These are phyloP conservation scores for Tanacetum coccineum DNA, from an alignment of 129 eudicot species.

Conservation along the genomic window DNA sequence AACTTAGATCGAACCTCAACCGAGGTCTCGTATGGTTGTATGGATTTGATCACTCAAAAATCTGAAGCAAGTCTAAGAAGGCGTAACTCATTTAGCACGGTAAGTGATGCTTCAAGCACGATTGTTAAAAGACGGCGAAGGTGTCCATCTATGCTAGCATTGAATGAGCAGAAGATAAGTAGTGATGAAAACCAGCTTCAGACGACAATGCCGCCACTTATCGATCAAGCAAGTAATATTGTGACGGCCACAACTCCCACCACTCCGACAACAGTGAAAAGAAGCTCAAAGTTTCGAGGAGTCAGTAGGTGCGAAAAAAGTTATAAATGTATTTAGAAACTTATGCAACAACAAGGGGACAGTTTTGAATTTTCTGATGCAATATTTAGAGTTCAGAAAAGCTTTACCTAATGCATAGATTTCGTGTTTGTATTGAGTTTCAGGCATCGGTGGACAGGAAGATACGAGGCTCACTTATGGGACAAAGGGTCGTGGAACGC, in stretches of 20 bases:
- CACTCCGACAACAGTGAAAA: slow-evolving; percentile 53
- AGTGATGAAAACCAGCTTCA: slow-evolving; percentile 24
- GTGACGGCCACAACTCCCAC: slow-evolving; percentile 30
- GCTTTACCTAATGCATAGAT: background rate
- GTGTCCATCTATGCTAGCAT: slow-evolving; percentile 38
- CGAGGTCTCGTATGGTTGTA: slow-evolving; percentile 14
- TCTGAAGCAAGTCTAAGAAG: slow-evolving; percentile 32
- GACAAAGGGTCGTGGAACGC: slow-evolving; percentile 87
- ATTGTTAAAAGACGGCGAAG: slow-evolving; percentile 51
- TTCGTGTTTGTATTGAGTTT: background rate
- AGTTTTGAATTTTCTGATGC: no score
- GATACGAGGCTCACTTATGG: slow-evolving; percentile 88
- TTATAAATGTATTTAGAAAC: background rate
- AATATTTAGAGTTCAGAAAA: background rate
- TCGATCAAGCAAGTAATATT: slow-evolving; percentile 37
- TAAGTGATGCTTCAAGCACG: slow-evolving; percentile 31
- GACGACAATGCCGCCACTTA: slow-evolving; percentile 15
- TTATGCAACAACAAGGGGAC: no score
- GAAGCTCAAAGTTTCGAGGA: slow-evolving; percentile 70
- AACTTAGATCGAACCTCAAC: background rate
- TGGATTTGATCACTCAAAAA: slow-evolving; percentile 33
- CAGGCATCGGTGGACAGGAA: slow-evolving; percentile 85
- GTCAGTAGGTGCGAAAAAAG: slow-evolving; percentile 49
- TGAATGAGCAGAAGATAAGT: slow-evolving; percentile 16
- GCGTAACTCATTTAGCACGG: slow-evolving; percentile 26